Conservation (phyloP, 129 eudicot genomes). For the Lonicera japonica region DNA sequence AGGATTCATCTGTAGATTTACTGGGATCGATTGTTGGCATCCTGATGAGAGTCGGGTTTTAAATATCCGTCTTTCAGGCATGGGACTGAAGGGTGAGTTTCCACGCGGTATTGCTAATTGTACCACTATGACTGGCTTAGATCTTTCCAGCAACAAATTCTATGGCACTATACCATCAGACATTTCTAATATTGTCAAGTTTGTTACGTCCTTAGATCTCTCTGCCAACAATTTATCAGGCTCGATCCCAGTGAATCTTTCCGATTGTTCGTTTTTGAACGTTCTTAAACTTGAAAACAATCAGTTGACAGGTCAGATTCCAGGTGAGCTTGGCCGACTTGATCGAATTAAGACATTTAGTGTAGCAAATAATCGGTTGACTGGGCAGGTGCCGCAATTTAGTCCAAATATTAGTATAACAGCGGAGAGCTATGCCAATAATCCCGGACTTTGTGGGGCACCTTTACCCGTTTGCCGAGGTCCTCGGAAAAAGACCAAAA, state of each 20-base stretch:
- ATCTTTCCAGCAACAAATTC: constrained; percentile 31
- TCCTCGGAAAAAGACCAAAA: not conserved
- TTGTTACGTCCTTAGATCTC: constrained; percentile 19
- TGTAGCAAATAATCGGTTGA: constrained; percentile 24
- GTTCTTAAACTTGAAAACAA: constrained; percentile 31
- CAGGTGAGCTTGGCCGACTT: constrained; percentile 6
- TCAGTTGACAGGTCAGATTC: constrained; percentile 30
- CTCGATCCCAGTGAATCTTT: constrained; percentile 8
- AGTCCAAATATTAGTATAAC: not conserved
- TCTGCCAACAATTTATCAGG: constrained; percentile 35
- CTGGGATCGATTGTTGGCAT: constrained; percentile 35
- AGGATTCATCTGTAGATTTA: constrained; percentile 24
- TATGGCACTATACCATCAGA: constrained; percentile 30
- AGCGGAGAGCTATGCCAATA: constrained; percentile 24
- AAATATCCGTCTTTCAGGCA: constrained; percentile 15
- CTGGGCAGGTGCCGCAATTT: constrained; percentile 19
- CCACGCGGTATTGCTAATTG: constrained; percentile 31
- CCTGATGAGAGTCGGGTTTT: constrained; percentile 29
- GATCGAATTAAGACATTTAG: constrained; percentile 21
- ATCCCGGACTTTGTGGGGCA: constrained; percentile 34
- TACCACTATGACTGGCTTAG: constrained; percentile 12
- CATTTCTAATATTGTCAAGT: not conserved
- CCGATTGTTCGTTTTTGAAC: constrained; percentile 10
- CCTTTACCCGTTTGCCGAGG: constrained; percentile 20
- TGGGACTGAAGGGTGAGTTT: constrained; percentile 38